Percentiles rank a stretch among this genome's conserved stretches.
Evolutionary conservation across 1,284 basidiomycete genomes (phyloP).

Genomic region (Chalciporus sp.): DNA sequence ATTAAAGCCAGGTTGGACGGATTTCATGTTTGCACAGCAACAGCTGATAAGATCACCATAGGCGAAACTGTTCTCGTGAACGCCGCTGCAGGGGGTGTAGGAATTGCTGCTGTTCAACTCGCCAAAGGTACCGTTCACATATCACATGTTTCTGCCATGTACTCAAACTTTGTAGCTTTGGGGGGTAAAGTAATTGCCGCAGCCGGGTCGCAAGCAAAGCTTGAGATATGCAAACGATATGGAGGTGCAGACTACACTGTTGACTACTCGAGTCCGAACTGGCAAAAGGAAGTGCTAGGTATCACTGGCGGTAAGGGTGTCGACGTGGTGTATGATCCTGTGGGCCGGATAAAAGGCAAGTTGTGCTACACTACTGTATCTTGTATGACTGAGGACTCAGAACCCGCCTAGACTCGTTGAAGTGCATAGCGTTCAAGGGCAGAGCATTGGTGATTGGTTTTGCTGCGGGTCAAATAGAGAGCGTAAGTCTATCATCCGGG

Average conservation of each 20-base stretch:
- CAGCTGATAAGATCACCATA: slow-evolving; percentile 32
- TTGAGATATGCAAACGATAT: slow-evolving; percentile 66
- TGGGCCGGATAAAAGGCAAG: slow-evolving; percentile 73
- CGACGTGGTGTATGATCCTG: slow-evolving; percentile 89
- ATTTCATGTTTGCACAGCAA: not conserved
- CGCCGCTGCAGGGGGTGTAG: slow-evolving; percentile 92
- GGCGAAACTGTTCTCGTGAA: slow-evolving; percentile 90
- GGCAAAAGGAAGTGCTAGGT: slow-evolving; percentile 76
- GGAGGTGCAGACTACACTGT: slow-evolving; percentile 74
- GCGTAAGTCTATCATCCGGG: slow-evolving; percentile 47
- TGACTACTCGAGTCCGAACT: slow-evolving; percentile 66
- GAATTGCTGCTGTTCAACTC: slow-evolving; percentile 87
- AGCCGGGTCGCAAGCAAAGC: slow-evolving; percentile 68
- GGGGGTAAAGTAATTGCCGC: slow-evolving; percentile 83
- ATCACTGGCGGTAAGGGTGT: slow-evolving; percentile 83
- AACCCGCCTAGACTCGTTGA: slow-evolving; percentile 59
- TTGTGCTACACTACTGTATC: not conserved
- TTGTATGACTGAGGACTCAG: not conserved
- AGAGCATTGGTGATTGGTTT: slow-evolving; percentile 92
- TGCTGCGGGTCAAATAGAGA: slow-evolving; percentile 87
- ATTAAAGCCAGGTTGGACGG: slow-evolving; percentile 61
- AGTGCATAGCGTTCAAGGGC: slow-evolving; percentile 95
- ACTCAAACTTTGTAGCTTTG: slow-evolving; percentile 47
- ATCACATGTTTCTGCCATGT: not conserved
- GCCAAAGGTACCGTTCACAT: slow-evolving; percentile 64